Evolutionary conservation across 192 early-diverging fungal species (phyloP), one percentile per base, ranked within the genome.

Genomic region (Umbelopsis vinacea): DNA sequence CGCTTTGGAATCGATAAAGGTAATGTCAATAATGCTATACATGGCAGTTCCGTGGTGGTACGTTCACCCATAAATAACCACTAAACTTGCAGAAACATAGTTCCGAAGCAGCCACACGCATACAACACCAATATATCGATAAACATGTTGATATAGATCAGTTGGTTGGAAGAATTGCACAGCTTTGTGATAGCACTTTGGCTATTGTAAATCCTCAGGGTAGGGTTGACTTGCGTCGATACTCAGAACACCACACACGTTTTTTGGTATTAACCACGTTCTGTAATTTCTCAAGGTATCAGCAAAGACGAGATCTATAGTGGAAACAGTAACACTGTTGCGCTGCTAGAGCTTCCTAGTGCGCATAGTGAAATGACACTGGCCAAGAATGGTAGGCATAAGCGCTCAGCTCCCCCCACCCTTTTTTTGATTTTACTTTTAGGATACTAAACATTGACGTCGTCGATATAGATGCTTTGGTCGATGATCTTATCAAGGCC

Each of bases 341-440:
- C 76, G 6, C 23, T 77, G 21, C 26, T 73, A 3, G 26, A 67
- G n/a, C 71, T 73, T 55, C 50, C 74, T 63, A 2, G 54, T 50
- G 52, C 47, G 7, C 43, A 71, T n/a, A 53, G 72, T 45, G 69
- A 55, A 46, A 54, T 71, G 23, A 40, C 43, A 19, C 48, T 78
- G 48, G 43, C 68, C 50, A 37, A 73, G 38, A 80, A 73, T 71
- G 79, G 79, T 80, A 80, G 40, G 52, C 19, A 53, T 70, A 43
- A 29, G 40, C 11, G 6, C 40, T 43, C 8, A 43, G 40, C 6
- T 43, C 7, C 11, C 15, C 47, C 3, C 11, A 12, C 23, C 35
- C 7, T 14, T 66, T 67, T 67, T 19, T 43, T 43, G n/a, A n/a
- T n/a, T n/a, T n/a, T n/a, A n/a, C n/a, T 43, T 43, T 1, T 12